Evolutionary conservation across 768 basidiomycete genomes (phyloP), one percentile per base, ranked within the genome.

Genomic region (Termitomyces sp.): DNA sequence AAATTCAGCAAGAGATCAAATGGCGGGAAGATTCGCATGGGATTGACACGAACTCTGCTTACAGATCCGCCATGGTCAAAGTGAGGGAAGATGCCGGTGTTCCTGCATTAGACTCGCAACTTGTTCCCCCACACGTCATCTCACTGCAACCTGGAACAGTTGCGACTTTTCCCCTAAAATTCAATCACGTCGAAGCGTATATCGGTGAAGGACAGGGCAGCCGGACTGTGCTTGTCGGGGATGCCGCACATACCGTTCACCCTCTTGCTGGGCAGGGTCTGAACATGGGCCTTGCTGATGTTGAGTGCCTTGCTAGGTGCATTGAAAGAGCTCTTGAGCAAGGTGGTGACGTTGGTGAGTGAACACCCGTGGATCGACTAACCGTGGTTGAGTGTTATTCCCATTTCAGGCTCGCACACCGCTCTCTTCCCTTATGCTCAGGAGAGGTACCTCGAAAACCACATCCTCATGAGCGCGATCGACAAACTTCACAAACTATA

Each of bases 191-290:
- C 1, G 91, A 95, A 39, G 72, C 81, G 0, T 98, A 99, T 71
- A 75, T 95, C 46, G 93, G 95, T 16, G 87, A 87, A 67, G 86
- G 84, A 0, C 58, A 62, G 34, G 81, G 84, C 5, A 70, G 75
- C 3, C 82, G 96, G 4, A 95, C 92, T 0, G 95, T 88, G 2
- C 85, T 98, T 8, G 83, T 98, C 1, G 97, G 97, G 2, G 97
- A 99, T 72, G 95, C 96, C 1, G 97, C 95, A 18, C 97, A 98
- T 68, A 93, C 92, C 0, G 78, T 94, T 1, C 96, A 98, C 68
- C 96, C 97, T 1, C 83, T 98, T 30, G 96, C 95, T 0, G 97
- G 97, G 2, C 96, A 98, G 70, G 97, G 96, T 0, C 78, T 98
- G 44, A 98, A 99, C 70, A 76, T 96, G 68, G 97, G 96, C n/a